phyloP scores from a whole-genome alignment of 257 asterid species.

The Lavandula angustifolia region DNA sequence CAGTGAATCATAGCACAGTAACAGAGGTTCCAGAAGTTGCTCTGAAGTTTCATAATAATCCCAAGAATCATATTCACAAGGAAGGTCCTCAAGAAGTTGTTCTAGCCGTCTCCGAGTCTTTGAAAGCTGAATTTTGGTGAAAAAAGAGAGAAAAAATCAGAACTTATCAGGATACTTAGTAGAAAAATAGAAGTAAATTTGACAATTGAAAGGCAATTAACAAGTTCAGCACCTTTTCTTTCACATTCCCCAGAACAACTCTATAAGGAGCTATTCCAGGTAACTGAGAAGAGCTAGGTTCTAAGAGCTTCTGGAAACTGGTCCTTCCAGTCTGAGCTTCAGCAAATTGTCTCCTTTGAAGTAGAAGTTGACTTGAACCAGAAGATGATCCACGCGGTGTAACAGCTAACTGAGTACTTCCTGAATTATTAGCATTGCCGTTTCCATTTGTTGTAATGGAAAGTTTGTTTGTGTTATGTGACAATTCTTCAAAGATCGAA shows the following conservation, averaged over 20 bases:
- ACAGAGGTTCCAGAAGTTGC: slow-evolving; percentile 83
- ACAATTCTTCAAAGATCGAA: slow-evolving; percentile 35
- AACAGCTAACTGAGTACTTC: slow-evolving; percentile 43
- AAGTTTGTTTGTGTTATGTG: slow-evolving; percentile 32
- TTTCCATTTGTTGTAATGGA: slow-evolving; percentile 46
- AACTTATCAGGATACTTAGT: slow-evolving; percentile 13
- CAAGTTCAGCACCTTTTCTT: slow-evolving; percentile 66
- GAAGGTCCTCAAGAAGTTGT: slow-evolving; percentile 91
- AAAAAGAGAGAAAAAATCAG: slow-evolving; percentile 1
- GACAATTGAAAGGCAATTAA: slow-evolving; percentile 16
- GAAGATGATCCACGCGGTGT: slow-evolving; percentile 55
- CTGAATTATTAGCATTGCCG: slow-evolving; percentile 47
- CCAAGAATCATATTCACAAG: slow-evolving; percentile 73
- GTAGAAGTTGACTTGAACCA: slow-evolving; percentile 56
- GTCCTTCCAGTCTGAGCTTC: slow-evolving; percentile 87
- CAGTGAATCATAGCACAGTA: slow-evolving; percentile 88
- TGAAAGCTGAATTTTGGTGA: slow-evolving; percentile 58
- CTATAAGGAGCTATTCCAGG: slow-evolving; percentile 97
- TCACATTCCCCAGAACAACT: slow-evolving; percentile 82
- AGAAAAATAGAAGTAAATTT: slow-evolving; percentile 11
- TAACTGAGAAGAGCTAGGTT: slow-evolving; percentile 76
- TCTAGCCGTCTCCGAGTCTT: slow-evolving; percentile 83
- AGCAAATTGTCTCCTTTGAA: slow-evolving; percentile 75
- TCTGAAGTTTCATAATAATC: slow-evolving; percentile 89
- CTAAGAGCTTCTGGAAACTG: slow-evolving; percentile 87